Percentiles rank a stretch among this genome's conserved stretches.
Evolutionary conservation across 1,284 basidiomycete species (phyloP).

Genomic region (Malassezia arunalokei): DNA sequence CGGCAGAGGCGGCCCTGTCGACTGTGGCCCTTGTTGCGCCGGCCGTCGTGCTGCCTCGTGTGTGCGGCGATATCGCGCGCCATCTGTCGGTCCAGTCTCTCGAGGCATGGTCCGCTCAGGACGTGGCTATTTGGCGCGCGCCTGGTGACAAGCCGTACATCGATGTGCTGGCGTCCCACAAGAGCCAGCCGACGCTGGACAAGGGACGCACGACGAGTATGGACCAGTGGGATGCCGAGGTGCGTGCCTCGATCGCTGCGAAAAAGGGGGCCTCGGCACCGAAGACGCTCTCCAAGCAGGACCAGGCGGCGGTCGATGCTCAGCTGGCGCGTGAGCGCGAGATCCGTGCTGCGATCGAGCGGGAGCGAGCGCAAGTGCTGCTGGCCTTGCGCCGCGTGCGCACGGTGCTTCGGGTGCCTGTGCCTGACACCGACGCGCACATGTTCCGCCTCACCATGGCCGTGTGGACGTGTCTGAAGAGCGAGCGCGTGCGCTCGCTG

Average conservation of each 20-base stretch:
- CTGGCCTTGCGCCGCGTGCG: slow-evolving; percentile 24
- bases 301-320: slow-evolving; percentile 33
- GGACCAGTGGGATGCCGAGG: slow-evolving; percentile 44
- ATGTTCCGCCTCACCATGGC: slow-evolving; percentile 26
- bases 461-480: slow-evolving; percentile 23
- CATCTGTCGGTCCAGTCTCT: slow-evolving; percentile 24
- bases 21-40: slow-evolving; percentile 36
- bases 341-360: slow-evolving; percentile 26
- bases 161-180: slow-evolving; percentile 28
- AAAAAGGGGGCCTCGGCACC: slow-evolving; percentile 35
- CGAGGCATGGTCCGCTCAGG: slow-evolving; percentile 23
- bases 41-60: slow-evolving; percentile 23
- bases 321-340: slow-evolving; percentile 34
- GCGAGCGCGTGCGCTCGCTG: slow-evolving; percentile 16
- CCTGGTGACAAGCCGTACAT: slow-evolving; percentile 28
- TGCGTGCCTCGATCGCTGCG: slow-evolving; percentile 38
- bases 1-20: slow-evolving; percentile 30
- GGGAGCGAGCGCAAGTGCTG: slow-evolving; percentile 18
- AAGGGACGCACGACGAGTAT: slow-evolving; percentile 33
- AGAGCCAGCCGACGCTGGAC: slow-evolving; percentile 6
- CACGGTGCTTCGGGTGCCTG: slow-evolving; percentile 23
- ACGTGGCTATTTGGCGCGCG: slow-evolving; percentile 39
- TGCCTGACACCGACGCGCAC: slow-evolving; percentile 25
- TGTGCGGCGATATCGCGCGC: slow-evolving; percentile 24
- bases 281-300: slow-evolving; percentile 35